Evolutionary conservation across 176 grass and related monocot species (phyloP), one percentile per base, ranked within the genome.

Genomic region (Sorghum bicolor): DNA sequence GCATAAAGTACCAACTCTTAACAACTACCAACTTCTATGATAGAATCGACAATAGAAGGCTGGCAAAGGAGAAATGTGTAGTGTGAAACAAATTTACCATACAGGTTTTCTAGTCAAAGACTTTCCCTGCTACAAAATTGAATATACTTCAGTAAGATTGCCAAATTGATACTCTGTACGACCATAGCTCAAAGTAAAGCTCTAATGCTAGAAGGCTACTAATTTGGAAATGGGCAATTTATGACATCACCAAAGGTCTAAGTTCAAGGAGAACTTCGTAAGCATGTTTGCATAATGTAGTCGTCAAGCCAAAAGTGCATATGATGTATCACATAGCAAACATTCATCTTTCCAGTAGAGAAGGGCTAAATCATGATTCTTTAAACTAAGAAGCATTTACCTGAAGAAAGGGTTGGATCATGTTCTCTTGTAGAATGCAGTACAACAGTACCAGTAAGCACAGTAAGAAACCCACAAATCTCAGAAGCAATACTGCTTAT

Each of bases 341-440:
- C 19, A 67, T 66, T 67, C 62, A 69, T 43, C 12, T 81, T 34
- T 16, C 0, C 1, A 58, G 30, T 15, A 64, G 8, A 53, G 64
- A 44, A 77, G 69, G 4, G 16, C 45, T 41, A 5, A 77, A 58
- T 40, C 47, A 29, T 71, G 47, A 58, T 40, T 60, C 13, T 2
- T 44, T 31, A 79, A 48, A 79, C 36, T 78, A 39, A 72, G 48
- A 72, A 73, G 64, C 44, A 85, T 69, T 68, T 86, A 98, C 96
- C 96, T 93, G 91, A 66, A 25, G 91, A 85, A 10, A 88, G 78
- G 43, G 67, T 84, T 69, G 86, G 85, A 64, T 95, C 96, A 73
- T 94, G 85, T 80, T 95, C 96, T 95, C 87, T 93, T 70, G 93
- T 98, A 70, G 96, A 95, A 90, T 95, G 93, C 57, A 94, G 85